These are phyloP conservation scores for Trapa bicornis DNA, from an alignment of 345 rosid species.

Conservation along the genomic window DNA sequence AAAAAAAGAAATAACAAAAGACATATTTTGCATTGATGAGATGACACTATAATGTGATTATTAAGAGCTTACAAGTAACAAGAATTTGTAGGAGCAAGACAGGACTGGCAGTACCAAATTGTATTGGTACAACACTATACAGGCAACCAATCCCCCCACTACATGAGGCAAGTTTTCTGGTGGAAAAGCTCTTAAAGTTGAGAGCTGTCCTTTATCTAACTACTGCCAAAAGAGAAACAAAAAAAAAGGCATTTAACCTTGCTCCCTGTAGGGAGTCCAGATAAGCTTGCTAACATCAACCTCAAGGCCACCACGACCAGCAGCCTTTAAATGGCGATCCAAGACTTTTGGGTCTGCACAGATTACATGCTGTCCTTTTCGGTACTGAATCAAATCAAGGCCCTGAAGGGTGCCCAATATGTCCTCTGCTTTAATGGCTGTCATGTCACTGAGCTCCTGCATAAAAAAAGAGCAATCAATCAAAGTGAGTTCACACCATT, in stretches of 20 bases:
- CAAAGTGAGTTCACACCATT: neutral
- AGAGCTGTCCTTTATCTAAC: no score
- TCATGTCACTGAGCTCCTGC: conserved; percentile 99
- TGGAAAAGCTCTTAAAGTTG: no score
- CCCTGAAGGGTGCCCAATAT: conserved; percentile 86
- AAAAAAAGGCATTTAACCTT: conserved; percentile 23
- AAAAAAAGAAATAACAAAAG: no score
- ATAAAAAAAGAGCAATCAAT: neutral
- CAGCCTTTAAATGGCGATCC: conserved; percentile 96
- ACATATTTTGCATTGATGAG: no score
- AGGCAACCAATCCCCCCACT: no score
- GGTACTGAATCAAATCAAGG: conserved; percentile 89
- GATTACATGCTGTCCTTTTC: conserved; percentile 97
- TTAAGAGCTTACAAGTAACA: no score
- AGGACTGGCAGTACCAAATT: no score
- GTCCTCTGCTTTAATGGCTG: conserved; percentile 95
- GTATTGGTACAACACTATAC: no score
- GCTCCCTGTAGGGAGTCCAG: conserved; percentile 98
- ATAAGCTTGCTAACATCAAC: conserved; percentile 94
- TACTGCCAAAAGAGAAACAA: no score
- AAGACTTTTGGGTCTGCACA: conserved; percentile 96
- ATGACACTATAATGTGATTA: no score
- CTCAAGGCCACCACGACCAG: conserved; percentile 93
- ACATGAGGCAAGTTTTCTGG: no score
- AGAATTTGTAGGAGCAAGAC: no score